Base-by-base conservation (phyloP, 331 rosid genomes). In the Acacia pycnantha region DNA sequence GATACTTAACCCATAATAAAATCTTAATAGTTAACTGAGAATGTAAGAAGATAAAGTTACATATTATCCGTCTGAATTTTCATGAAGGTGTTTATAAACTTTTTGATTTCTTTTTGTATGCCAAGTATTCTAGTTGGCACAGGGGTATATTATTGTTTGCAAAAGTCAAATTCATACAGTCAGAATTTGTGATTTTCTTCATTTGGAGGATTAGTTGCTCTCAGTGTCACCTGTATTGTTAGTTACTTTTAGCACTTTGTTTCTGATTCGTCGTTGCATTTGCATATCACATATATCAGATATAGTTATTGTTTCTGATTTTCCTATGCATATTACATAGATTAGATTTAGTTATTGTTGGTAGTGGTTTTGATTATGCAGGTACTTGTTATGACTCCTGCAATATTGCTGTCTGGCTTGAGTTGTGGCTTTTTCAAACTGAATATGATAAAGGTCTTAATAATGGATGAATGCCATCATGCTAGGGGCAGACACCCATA, bases 391-490 rank as follows among this genome's bases (percentile, higher is more conserved):
- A 93, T 95, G 98, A 95, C 98, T 37, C 97, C 93, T 9, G 86
- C 83, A 58, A 93, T 95, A 82, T 82, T 95, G 85, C 92, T 93
- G 6, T n/a, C 6, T 47, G 79, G 90, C 82, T 82, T 95, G 93
- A 86, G 94, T 84, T 90, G 84, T 81, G 83, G 93, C 86, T 93
- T 90, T 84, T 73, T 95, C 83, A 87, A 86, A 50, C 80, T 93
- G 66, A 83, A 82, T 50, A 88, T 89, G 97, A 93, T 95, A 56
- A 93, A 91, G 85, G 90, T 95, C 75, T 86, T 93, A 53, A 85
- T 95, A 86, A 9, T 95, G 40, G 98, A 95, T 58, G 98, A 95
- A 84, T 95, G 98, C 77, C 98, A 95, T 86, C 96, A 93, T 85
- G 91, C 97, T 64, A 83, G 86, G 79, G 96, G 97, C 6, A 86